Evolutionary conservation across 1,139 yeast genomes (phyloP), one percentile per base, ranked within the genome.

Genomic region (Pichia sp.): DNA sequence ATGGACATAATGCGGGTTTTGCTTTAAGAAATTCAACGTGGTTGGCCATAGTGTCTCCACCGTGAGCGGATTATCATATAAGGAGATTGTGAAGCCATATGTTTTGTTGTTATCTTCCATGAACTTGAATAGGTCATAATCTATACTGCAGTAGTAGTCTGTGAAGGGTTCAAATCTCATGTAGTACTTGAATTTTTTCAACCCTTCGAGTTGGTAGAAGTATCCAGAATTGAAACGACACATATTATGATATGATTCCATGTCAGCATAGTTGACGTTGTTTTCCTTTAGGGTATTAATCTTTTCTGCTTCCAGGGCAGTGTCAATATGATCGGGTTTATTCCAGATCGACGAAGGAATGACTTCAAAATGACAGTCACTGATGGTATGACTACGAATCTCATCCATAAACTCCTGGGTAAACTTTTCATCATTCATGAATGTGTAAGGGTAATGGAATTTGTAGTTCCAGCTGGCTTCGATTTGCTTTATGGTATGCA

Each of bases 131-230:
- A 72, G 68, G 45, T 73, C 79, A 50, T 73, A 73, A 37, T 70
- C 60, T 34, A 73, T 47, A 35, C 67, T 64, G 38, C 69, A 63
- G 51, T 56, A 70, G 48, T 67, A 73, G 28, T 60, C 58, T 26
- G 73, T 75, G 35, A 60, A 57, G 6, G 79, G 78, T 51, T 73
- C 79, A 34, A 73, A 64, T 48, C 78, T 58, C 79, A 77, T 72
- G 50, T 72, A 73, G 57, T 69, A 73, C 36, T 47, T 55, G 44
- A 53, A 58, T 44, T 64, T 58, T 33, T 58, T 61, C 37, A 73
- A 52, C 42, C 70, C 72, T 11, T 74, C 74, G 33, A 72, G 51
- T 33, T 66, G 57, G 46, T 64, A 71, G 43, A 73, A 67, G 35
- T 56, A 58, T 8, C 74, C 75, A 56, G 69, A 68, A 46, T 72